Conservation (phyloP, 2,329 filamentous ascomycete genomes). For the Fusarium sarcochroum region DNA sequence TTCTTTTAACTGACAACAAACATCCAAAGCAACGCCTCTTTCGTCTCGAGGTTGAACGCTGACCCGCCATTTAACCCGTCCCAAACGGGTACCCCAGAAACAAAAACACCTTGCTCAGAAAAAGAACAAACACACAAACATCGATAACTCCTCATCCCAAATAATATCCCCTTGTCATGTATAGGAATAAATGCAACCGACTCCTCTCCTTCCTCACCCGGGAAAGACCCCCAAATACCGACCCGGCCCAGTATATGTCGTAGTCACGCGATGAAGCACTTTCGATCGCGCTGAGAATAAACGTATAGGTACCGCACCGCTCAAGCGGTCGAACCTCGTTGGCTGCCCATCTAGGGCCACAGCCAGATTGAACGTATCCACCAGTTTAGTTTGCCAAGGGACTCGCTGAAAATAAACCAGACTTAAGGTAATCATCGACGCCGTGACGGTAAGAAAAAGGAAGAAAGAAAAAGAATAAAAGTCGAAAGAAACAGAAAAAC, state of each 20-base stretch:
- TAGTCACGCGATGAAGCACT: slow-evolving; percentile 49
- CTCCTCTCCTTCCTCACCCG: slow-evolving; percentile 42
- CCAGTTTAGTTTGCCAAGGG: slow-evolving; percentile 43
- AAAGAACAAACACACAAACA: neutral
- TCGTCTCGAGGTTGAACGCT: slow-evolving; percentile 19
- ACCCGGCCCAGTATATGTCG: slow-evolving; percentile 45
- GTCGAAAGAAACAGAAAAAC: slow-evolving; percentile 4
- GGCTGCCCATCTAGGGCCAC: slow-evolving; percentile 36
- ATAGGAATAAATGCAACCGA: slow-evolving; percentile 42
- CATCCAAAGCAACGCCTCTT: slow-evolving; percentile 2
- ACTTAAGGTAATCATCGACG: slow-evolving; percentile 37
- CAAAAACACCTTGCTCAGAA: slow-evolving; percentile 42
- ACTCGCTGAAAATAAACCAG: slow-evolving; percentile 41
- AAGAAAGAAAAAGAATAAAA: slow-evolving; percentile 20
- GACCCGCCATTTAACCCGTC: slow-evolving; percentile 16
- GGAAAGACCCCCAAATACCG: slow-evolving; percentile 28
- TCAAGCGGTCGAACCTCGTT: slow-evolving; percentile 28
- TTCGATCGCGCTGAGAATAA: slow-evolving; percentile 49
- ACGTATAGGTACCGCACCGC: slow-evolving; percentile 45
- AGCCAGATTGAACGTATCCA: slow-evolving; percentile 42
- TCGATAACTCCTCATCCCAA: slow-evolving; percentile 31
- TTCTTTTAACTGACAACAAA: slow-evolving; percentile 13
- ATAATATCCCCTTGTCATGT: slow-evolving; percentile 17
- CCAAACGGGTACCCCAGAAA: slow-evolving; percentile 16
- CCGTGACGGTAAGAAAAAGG: slow-evolving; percentile 39